Evolutionary conservation across 768 basidiomycete species (phyloP).

Genomic region (Russula sp.): DNA sequence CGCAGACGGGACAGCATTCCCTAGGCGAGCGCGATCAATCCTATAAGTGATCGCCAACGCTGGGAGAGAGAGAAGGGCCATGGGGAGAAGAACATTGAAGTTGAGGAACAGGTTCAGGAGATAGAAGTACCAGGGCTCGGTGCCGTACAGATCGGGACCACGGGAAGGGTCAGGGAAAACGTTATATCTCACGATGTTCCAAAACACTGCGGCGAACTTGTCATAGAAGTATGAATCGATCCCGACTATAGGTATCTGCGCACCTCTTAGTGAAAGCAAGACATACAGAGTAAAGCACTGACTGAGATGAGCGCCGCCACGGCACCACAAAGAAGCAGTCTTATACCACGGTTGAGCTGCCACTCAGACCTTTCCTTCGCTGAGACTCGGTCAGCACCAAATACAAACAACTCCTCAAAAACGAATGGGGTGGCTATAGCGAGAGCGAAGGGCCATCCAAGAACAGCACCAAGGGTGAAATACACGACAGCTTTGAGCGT

Average conservation of each 20-base stretch:
- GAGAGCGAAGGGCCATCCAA: slow-evolving; percentile 97
- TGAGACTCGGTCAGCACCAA: slow-evolving; percentile 57
- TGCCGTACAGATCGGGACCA: slow-evolving; percentile 92
- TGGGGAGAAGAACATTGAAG: slow-evolving; percentile 80
- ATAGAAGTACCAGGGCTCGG: slow-evolving; percentile 82
- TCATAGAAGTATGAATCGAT: slow-evolving; percentile 88
- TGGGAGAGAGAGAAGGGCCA: slow-evolving; percentile 79
- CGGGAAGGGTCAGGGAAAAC: slow-evolving; percentile 72
- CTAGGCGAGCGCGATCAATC: slow-evolving; percentile 73
- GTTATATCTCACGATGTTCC: slow-evolving; percentile 94
- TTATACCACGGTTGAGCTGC: slow-evolving; percentile 53
- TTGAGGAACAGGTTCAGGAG: slow-evolving; percentile 84
- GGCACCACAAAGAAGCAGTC: slow-evolving; percentile 46
- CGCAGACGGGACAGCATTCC: slow-evolving; percentile 38
- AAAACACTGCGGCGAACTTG: slow-evolving; percentile 68
- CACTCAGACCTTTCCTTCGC: slow-evolving; percentile 41
- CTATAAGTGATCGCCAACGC: slow-evolving; percentile 64
- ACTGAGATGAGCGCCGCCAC: slow-evolving; percentile 59
- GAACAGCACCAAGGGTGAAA: slow-evolving; percentile 76
- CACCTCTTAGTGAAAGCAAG: slow-evolving; percentile 4
- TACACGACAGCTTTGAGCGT: slow-evolving; percentile 58
- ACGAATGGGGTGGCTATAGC: slow-evolving; percentile 85
- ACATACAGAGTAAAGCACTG: slow-evolving; percentile 24
- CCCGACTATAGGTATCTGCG: slow-evolving; percentile 74
- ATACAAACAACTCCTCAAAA: slow-evolving; percentile 80